phyloP scores from a whole-genome alignment of 2,329 filamentous ascomycete species.

The Talaromyces verruculosus region DNA sequence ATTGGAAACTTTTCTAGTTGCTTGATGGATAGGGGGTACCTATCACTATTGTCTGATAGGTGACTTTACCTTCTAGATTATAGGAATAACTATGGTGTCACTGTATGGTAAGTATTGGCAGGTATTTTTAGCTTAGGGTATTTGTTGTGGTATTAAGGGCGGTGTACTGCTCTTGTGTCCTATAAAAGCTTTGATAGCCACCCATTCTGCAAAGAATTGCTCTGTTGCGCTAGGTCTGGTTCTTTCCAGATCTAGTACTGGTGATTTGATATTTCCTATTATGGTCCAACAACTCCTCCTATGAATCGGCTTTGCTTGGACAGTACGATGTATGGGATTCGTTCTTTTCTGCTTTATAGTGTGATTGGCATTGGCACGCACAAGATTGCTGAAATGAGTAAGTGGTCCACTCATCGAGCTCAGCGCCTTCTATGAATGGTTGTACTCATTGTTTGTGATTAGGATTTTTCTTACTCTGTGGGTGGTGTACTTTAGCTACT shows the following conservation, averaged over 20 bases:
- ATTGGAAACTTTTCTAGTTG: constrained; percentile 44
- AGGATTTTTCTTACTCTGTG: constrained; percentile 21
- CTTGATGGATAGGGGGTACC: constrained; percentile 45
- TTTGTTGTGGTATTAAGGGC: too few species aligned
- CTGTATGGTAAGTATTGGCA: constrained; percentile 49
- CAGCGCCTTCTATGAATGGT: constrained; percentile 17
- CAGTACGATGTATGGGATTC: constrained; percentile 18
- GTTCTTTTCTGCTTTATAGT: constrained; percentile 13
- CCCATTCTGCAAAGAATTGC: constrained; percentile 46
- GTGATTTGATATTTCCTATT: constrained; percentile 49
- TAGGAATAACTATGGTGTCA: constrained; percentile 51
- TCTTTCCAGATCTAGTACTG: constrained; percentile 40
- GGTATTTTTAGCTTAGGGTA: constrained; percentile 49
- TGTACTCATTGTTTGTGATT: constrained; percentile 16
- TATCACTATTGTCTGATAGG: constrained; percentile 32
- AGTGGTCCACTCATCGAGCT: constrained; percentile 16
- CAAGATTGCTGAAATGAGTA: constrained; percentile 2
- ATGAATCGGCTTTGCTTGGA: constrained; percentile 14
- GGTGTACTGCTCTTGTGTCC: constrained; percentile 47
- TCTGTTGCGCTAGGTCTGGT: constrained; percentile 41
- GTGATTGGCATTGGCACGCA: constrained; percentile 23
- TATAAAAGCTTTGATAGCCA: constrained; percentile 38
- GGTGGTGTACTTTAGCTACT: constrained; percentile 21
- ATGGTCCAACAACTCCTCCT: constrained; percentile 42
- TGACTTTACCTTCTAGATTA: constrained; percentile 36